Base-by-base conservation (phyloP, 1,139 yeast species). In the Spencermartinsiella ligniputridi region DNA sequence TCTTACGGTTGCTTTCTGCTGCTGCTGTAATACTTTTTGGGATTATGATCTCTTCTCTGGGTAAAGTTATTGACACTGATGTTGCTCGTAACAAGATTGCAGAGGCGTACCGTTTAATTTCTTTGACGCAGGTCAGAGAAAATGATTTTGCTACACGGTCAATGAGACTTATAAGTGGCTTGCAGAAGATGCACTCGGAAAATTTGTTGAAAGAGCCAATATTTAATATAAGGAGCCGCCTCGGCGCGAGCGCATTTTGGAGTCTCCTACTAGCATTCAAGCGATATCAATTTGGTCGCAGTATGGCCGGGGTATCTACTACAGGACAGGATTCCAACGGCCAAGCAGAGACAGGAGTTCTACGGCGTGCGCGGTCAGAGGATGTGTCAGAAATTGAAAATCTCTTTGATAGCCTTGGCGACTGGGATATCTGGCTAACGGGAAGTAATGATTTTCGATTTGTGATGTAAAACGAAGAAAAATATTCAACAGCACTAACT, bases 231-330 rank as follows among this genome's bases (percentile, higher is more conserved):
- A 32, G 45, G 27, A 46, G 37, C 12, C 37, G 49, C 17, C 24
- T 46, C n/a, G 49, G 49, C 8, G 45, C 48, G 16, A 44, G 49
- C 24, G 48, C 48, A 11, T 46, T 46, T 24, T 46, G 49, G 49
- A 46, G 49, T 34, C 40, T 44, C 12, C 18, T 46, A 17, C n/a
- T 46, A 24, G 16, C 35, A 2, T 46, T 46, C 38, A 46, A 46
- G 29, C 30, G 49, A 20, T 45, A 35, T 19, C 48, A 45, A n/a
- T 11, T 27, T 6, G 11, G 25, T 22, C 25, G 25, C 25, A n/a
- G n/a, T n/a, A n/a, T n/a, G n/a, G n/a, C n/a, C n/a, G n/a, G n/a
- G n/a, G n/a, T n/a, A n/a, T n/a, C n/a, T n/a, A n/a, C n/a, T n/a
- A n/a, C n/a, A n/a, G n/a, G n/a, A n/a, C n/a, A n/a, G n/a, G n/a